Evolutionary conservation across 306 rosid species (phyloP).

Genomic region (Rosa rugosa): DNA sequence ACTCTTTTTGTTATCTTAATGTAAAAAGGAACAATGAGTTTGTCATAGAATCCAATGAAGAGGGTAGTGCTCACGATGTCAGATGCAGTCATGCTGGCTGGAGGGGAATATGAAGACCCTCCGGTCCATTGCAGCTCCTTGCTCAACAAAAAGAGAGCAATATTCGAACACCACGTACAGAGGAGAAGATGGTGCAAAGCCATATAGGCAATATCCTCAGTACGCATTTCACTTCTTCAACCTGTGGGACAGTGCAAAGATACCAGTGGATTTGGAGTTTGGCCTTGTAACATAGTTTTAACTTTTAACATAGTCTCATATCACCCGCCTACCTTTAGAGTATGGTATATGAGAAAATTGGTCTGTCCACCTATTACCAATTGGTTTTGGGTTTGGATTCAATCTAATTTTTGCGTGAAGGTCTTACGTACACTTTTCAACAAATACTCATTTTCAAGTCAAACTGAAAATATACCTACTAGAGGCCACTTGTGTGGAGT

Average conservation of each 20-base stretch:
- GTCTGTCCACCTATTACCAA: too few species aligned
- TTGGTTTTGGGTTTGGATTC: too few species aligned
- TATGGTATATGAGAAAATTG: too few species aligned
- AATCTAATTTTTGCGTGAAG: slow-evolving; percentile 11
- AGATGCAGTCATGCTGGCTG: slow-evolving; percentile 61
- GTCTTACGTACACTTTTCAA: background rate
- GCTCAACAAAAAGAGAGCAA: slow-evolving; percentile 59
- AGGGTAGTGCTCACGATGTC: slow-evolving; percentile 53
- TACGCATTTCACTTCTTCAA: slow-evolving; percentile 62
- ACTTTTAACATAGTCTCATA: too few species aligned
- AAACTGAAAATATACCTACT: slow-evolving; percentile 27
- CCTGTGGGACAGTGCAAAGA: slow-evolving; percentile 55
- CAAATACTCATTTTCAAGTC: background rate
- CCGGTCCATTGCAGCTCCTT: slow-evolving; percentile 59
- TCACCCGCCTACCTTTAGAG: too few species aligned
- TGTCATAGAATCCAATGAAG: slow-evolving; percentile 49
- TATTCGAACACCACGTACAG: slow-evolving; percentile 55
- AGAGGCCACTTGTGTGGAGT: slow-evolving; percentile 52
- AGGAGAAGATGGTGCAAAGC: slow-evolving; percentile 60
- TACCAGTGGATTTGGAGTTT: slow-evolving; percentile 47
- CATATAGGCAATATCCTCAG: slow-evolving; percentile 36
- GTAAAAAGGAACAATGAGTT: slow-evolving; percentile 37
- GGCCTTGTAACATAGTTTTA: slow-evolving; percentile 30
- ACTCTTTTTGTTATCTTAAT: slow-evolving; percentile 33
- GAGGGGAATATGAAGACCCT: slow-evolving; percentile 41